Percentiles rank a stretch among this genome's conserved stretches.
Conservation (phyloP, 805 yeast species). For the Candida broadrunensis region DNA sequence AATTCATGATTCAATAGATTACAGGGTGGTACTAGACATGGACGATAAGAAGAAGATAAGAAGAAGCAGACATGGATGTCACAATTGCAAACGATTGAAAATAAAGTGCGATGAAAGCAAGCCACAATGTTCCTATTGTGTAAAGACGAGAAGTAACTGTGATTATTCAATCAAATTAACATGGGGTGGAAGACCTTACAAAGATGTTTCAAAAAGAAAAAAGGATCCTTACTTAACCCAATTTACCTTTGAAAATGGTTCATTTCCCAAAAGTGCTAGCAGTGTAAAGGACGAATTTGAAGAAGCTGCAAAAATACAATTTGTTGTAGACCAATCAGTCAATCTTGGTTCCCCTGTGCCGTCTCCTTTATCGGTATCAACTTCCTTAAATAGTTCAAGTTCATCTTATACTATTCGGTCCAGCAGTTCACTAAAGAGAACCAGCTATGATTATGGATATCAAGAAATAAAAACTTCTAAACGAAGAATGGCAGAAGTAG, state of each 20-base stretch:
- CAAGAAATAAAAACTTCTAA: neutral
- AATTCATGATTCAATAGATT: too few relatives aligned
- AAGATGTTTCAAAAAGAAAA: conserved; percentile 17
- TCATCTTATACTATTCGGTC: neutral
- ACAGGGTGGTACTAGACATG: too few relatives aligned
- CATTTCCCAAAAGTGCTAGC: neutral
- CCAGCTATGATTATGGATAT: neutral
- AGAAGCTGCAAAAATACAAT: neutral
- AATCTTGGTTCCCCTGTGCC: neutral
- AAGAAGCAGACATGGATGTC: conserved; percentile 60
- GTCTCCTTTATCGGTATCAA: neutral
- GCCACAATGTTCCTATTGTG: conserved; percentile 61
- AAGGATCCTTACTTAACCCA: neutral
- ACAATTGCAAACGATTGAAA: conserved; percentile 57
- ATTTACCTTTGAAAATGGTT: neutral
- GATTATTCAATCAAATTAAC: conserved; percentile 62
- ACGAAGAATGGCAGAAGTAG: neutral
- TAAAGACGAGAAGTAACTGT: conserved; percentile 44
- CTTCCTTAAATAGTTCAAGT: neutral
- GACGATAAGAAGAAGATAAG: conserved; percentile 15
- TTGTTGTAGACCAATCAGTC: neutral
- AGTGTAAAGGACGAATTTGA: neutral
- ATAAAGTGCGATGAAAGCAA: conserved; percentile 69
- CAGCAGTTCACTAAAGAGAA: neutral
- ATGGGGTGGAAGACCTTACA: conserved; percentile 76